phyloP scores from a whole-genome alignment of 495 filamentous ascomycete genomes.

The Xylaria acuta region DNA sequence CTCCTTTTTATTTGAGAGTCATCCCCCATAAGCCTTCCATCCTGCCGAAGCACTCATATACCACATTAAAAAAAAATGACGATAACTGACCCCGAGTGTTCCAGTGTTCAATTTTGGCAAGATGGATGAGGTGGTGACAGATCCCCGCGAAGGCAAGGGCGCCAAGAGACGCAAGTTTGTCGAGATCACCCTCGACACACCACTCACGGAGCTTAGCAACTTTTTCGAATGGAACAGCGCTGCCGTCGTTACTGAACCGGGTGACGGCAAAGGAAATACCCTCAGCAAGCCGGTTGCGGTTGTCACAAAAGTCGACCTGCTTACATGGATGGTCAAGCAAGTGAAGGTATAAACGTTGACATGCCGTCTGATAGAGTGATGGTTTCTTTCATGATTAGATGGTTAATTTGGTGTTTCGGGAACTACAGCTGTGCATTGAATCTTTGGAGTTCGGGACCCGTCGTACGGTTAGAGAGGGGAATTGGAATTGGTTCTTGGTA shows the following conservation, averaged over 20 bases:
- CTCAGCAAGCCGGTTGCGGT: constrained; percentile 82
- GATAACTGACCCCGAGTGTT: neutral
- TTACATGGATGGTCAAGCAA: constrained; percentile 90
- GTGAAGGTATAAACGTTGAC: constrained; percentile 45
- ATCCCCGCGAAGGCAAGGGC: constrained; percentile 66
- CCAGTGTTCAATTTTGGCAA: constrained; percentile 85
- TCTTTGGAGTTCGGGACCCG: constrained; percentile 18
- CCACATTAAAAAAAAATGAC: neutral
- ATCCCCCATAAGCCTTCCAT: neutral
- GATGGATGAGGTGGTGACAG: constrained; percentile 85
- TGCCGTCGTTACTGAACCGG: constrained; percentile 84
- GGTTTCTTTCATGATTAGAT: neutral
- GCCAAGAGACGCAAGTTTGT: constrained; percentile 74
- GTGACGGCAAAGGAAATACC: constrained; percentile 53
- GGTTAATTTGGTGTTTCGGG: constrained; percentile 31
- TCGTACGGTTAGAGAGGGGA: neutral
- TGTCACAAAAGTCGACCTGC: constrained; percentile 94
- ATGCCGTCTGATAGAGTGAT: neutral
- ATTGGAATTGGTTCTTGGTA: neutral
- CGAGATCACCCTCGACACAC: constrained; percentile 91
- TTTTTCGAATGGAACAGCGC: constrained; percentile 99
- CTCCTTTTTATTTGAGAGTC: neutral
- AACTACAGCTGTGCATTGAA: neutral
- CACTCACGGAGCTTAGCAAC: constrained; percentile 77
- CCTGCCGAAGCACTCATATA: neutral